These are phyloP conservation scores for Tuctoria greenei DNA, from an alignment of 176 grass and related monocot species.

Conservation along the genomic window DNA sequence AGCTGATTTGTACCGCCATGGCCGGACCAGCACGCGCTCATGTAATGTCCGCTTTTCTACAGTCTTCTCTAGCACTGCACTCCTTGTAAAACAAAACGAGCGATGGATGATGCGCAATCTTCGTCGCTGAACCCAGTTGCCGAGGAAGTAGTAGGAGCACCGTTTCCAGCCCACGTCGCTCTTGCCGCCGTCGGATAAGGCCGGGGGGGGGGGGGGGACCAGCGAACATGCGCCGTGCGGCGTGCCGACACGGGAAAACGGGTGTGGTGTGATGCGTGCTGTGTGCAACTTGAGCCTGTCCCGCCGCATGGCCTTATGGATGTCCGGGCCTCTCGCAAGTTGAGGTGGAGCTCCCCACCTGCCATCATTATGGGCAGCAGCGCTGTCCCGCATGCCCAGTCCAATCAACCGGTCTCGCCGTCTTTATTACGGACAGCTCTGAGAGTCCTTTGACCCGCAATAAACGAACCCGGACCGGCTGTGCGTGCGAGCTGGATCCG, in stretches of 20 bases:
- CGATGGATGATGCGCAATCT: too few relatives aligned
- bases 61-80: too few relatives aligned
- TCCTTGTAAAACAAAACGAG: too few relatives aligned
- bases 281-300: neutral
- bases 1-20: neutral
- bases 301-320: neutral
- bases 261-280: too few relatives aligned
- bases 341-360: too few relatives aligned
- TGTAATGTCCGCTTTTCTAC: neutral
- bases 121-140: too few relatives aligned
- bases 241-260: slow-evolving; percentile 12
- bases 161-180: neutral
- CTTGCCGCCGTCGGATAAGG: neutral
- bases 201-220: neutral
- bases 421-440: neutral
- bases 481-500: neutral
- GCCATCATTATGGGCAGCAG: neutral
- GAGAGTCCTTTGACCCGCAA: neutral
- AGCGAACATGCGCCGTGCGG: neutral
- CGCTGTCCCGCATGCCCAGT: neutral
- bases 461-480: neutral
- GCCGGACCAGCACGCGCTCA: neutral
- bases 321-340: neutral
- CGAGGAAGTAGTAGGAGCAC: too few relatives aligned
- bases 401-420: neutral